A percentile compares a stretch with the other conserved stretches of the same genome.
phyloP scores from a whole-genome alignment of 495 filamentous ascomycete genomes.

The Lepidopterella palustris region DNA sequence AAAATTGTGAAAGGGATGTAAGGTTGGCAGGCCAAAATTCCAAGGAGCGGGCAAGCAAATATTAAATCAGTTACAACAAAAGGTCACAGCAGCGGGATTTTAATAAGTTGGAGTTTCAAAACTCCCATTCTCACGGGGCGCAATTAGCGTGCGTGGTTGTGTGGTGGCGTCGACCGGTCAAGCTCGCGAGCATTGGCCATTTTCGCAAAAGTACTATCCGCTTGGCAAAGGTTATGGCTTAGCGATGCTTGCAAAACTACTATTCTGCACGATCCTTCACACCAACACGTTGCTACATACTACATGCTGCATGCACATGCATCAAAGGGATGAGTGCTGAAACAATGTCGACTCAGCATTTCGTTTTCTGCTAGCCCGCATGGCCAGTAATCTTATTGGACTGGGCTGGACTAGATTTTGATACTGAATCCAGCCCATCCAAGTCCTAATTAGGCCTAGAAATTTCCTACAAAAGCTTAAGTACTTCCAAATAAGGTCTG shows the following conservation, averaged over 20 bases:
- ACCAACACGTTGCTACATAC: not conserved
- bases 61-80: not conserved
- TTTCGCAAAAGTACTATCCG: constrained; percentile 5
- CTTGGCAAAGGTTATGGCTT: not conserved
- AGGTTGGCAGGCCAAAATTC: not conserved
- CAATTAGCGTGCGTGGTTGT: too few relatives aligned
- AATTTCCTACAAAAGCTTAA: too few relatives aligned
- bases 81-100: not conserved
- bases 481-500: too few relatives aligned
- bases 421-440: too few relatives aligned
- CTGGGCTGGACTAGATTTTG: too few relatives aligned
- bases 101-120: not conserved
- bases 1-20: not conserved
- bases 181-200: not conserved
- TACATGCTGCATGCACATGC: not conserved
- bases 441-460: too few relatives aligned
- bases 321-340: not conserved
- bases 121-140: not conserved
- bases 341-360: constrained; percentile 1
- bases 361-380: too few relatives aligned
- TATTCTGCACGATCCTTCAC: too few relatives aligned
- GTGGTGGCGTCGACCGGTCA: too few relatives aligned
- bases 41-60: not conserved
- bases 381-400: too few relatives aligned
- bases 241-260: too few relatives aligned